phyloP scores from a whole-genome alignment of 164 flowering plant species.

The Vitis amurensis region DNA sequence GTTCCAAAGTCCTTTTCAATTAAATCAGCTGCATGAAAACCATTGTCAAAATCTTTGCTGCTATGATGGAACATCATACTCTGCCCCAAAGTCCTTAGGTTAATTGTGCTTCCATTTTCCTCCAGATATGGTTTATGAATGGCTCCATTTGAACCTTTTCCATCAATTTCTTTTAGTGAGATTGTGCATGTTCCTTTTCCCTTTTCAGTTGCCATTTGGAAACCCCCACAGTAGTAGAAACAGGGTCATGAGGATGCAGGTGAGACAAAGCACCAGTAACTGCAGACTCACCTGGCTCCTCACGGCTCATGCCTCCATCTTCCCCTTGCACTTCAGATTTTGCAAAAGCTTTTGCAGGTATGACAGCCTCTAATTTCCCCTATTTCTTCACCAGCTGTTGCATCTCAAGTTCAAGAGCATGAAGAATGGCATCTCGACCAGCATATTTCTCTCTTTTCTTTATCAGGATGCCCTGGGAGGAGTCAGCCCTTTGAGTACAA shows the following conservation, averaged over 20 bases:
- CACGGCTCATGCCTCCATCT: slow-evolving; percentile 46
- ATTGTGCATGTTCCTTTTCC: slow-evolving; percentile 78
- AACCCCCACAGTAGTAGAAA: slow-evolving; percentile 43
- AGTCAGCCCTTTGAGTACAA: no score
- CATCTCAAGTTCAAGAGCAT: no score
- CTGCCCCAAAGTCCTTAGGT: slow-evolving; percentile 25
- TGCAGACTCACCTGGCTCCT: slow-evolving; percentile 53
- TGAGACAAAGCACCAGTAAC: slow-evolving; percentile 39
- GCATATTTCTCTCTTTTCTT: no score
- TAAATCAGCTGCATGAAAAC: slow-evolving; percentile 33
- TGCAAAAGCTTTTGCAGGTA: slow-evolving; percentile 22
- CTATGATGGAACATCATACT: slow-evolving; percentile 9
- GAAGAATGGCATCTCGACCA: no score
- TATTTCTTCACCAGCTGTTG: no score
- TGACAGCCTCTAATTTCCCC: slow-evolving; percentile 37
- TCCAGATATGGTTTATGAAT: slow-evolving; percentile 27
- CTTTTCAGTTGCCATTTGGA: slow-evolving; percentile 88
- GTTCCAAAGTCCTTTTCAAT: slow-evolving; percentile 28
- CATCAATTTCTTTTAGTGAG: slow-evolving; percentile 41
- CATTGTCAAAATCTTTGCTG: slow-evolving; percentile 27
- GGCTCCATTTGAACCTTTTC: slow-evolving; percentile 22
- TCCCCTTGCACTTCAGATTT: slow-evolving; percentile 34
- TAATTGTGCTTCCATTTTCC: slow-evolving; percentile 20
- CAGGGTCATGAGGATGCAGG: slow-evolving; percentile 37
- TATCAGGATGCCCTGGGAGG: no score